phyloP scores from a whole-genome alignment of 441 rosid species.

The Bruguiera hainesii region DNA sequence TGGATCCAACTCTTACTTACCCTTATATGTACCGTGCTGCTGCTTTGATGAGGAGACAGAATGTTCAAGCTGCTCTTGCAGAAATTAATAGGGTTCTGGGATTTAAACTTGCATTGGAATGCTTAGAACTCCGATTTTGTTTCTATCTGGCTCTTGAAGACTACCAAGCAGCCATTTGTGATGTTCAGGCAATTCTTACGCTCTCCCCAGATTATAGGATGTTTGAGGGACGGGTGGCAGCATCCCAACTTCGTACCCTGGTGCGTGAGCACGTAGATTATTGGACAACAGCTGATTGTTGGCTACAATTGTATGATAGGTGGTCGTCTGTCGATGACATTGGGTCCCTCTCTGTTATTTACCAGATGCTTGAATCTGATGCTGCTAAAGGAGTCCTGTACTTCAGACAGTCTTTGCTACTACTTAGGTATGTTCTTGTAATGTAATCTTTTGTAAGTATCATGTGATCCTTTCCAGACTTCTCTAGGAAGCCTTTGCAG shows the following conservation, averaged over 20 bases:
- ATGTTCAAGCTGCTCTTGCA: slow-evolving; percentile 72
- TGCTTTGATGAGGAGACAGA: slow-evolving; percentile 68
- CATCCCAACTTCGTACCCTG: slow-evolving; percentile 72
- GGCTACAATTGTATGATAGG: slow-evolving; percentile 93
- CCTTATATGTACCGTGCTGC: slow-evolving; percentile 97
- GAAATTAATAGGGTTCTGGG: slow-evolving; percentile 89
- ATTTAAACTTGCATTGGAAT: slow-evolving; percentile 86
- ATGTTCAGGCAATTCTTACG: slow-evolving; percentile 92
- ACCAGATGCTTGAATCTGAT: slow-evolving; percentile 98
- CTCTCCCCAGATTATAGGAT: slow-evolving; percentile 82
- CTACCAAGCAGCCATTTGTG: slow-evolving; percentile 77
- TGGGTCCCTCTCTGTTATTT: slow-evolving; percentile 96
- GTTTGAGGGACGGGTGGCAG: slow-evolving; percentile 95
- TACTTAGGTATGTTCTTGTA: slow-evolving; percentile 55
- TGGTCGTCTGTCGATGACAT: slow-evolving; percentile 98
- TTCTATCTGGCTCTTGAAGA: slow-evolving; percentile 87
- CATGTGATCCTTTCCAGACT: not conserved
- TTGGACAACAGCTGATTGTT: slow-evolving; percentile 98
- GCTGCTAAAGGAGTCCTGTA: slow-evolving; percentile 85
- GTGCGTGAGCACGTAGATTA: slow-evolving; percentile 84
- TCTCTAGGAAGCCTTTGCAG: not conserved
- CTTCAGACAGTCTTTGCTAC: slow-evolving; percentile 94
- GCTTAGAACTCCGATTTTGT: slow-evolving; percentile 94
- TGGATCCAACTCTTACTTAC: slow-evolving; percentile 89
- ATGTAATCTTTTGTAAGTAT: slow-evolving; percentile 6